Base-by-base conservation (phyloP, 2,329 filamentous ascomycete genomes). In the Teratosphaeria epicoccoides region DNA sequence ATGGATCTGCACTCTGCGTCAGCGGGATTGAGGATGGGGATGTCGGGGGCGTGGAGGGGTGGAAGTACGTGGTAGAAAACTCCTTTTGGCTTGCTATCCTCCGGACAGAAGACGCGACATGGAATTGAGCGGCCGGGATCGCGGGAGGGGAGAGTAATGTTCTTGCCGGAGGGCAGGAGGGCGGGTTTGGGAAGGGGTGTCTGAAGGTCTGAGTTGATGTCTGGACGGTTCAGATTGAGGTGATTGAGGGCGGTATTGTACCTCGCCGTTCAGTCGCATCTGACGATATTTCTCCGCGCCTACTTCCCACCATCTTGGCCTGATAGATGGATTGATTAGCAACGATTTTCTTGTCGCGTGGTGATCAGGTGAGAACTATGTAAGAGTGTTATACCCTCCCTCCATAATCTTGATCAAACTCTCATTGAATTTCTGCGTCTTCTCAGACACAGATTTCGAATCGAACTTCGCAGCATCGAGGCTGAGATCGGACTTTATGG, bases 231-330 rank as follows among this genome's bases (percentile, higher is more conserved):
- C n/a, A n/a, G n/a, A n/a, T n/a, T n/a, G n/a, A n/a, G n/a, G n/a
- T n/a, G n/a, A n/a, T n/a, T n/a, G n/a, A 9, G 28, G 28, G 9
- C 10, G 28, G 14, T 9, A 29, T 11, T 3, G 28, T 40, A 40
- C 33, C 33, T 81, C 73, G 37, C 78, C 78, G 22, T 71, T 71
- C 66, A 70, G 73, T 12, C 74, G 68, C 72, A 81, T 76, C 56
- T 76, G 68, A 3, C 79, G 72, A 59, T 79, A 81, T 58, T 72
- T 73, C 12, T 70, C 67, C 6, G 76, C 75, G 7, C 78, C 78
- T 59, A 76, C 75, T 61, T 79, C 73, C 40, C 71, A 78, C 77
- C 52, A 53, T 49, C 12, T 40, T 9, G 26, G 44, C 28, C 23
- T 24, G 10, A 11, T 37, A 22, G 14, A 11, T 6, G 23, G 17